phyloP scores from a whole-genome alignment of 1,284 basidiomycete species.

The Microbotryum intermedium region DNA sequence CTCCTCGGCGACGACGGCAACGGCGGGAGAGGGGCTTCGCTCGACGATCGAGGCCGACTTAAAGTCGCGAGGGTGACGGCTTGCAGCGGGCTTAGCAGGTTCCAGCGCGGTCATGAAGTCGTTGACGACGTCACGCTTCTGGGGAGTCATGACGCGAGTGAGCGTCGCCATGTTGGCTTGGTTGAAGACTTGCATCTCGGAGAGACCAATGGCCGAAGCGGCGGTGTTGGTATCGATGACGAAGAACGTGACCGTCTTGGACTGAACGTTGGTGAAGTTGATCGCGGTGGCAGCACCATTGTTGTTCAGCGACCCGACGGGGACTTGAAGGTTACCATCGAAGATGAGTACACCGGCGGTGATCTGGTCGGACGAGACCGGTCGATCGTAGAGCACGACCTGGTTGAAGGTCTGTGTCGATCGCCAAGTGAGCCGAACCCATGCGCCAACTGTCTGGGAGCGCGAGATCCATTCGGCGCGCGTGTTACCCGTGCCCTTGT shows the following conservation, averaged over 20 bases:
- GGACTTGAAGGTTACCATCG: not conserved
- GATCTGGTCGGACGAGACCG: not conserved
- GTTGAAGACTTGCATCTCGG: not conserved
- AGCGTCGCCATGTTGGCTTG: not conserved
- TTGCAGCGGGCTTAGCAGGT: not conserved
- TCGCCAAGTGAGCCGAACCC: not conserved
- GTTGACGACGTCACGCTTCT: not conserved
- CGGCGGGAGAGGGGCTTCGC: too few species aligned
- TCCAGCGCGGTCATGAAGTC: not conserved
- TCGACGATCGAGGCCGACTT: not conserved
- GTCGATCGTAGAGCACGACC: not conserved
- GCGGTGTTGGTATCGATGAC: not conserved
- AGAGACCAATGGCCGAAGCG: not conserved
- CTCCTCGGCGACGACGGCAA: not conserved
- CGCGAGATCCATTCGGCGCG: not conserved
- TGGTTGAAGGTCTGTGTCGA: not conserved
- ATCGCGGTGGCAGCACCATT: not conserved
- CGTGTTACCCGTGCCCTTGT: not conserved
- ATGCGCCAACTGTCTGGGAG: not conserved
- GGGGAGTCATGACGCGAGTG: not conserved
- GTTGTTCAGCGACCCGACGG: not conserved
- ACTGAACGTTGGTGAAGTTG: not conserved
- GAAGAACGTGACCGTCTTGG: not conserved
- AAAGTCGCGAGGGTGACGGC: slow-evolving; percentile 5
- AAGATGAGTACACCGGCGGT: not conserved